Conservation (phyloP, 768 basidiomycete species). For the Phlegmacium glaucopus region DNA sequence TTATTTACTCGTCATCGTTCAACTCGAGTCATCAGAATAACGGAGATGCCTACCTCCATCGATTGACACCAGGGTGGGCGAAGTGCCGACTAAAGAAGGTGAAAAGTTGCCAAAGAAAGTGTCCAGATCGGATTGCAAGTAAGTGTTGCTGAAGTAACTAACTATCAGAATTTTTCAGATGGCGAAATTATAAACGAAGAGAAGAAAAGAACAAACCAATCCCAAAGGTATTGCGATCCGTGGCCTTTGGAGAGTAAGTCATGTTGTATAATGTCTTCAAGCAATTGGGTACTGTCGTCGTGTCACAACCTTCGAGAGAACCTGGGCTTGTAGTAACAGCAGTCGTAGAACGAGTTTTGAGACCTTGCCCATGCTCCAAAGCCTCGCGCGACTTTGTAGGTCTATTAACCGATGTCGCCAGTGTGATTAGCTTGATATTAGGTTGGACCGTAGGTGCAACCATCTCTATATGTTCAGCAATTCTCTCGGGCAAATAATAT, state of each 20-base stretch:
- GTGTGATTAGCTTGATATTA: constrained; percentile 18
- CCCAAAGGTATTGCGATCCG: constrained; percentile 21
- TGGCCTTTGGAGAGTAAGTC: constrained; percentile 21
- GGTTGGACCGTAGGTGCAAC: constrained; percentile 38
- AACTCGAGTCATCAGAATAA: background rate
- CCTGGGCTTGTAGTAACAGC: background rate
- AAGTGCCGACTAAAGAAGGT: constrained; percentile 30
- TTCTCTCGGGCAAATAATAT: constrained; percentile 33
- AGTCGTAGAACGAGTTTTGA: background rate
- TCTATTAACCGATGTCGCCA: background rate
- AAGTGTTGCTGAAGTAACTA: constrained; percentile 47
- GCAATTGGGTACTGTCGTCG: constrained; percentile 32
- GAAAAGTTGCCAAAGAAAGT: constrained; percentile 40
- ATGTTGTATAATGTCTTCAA: constrained; percentile 22
- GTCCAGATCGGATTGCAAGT: constrained; percentile 39
- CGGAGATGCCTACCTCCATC: constrained; percentile 25
- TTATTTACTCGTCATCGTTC: background rate
- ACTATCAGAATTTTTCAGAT: constrained; percentile 24
- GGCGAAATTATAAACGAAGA: background rate
- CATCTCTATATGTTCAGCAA: constrained; percentile 37
- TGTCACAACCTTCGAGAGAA: constrained; percentile 23
- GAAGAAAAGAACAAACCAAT: constrained; percentile 20
- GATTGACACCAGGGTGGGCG: constrained; percentile 30
- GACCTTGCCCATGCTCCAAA: background rate
- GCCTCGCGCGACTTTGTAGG: background rate